Percentiles rank a stretch among this genome's conserved stretches.
Conservation (phyloP, 2,329 filamentous ascomycete genomes). For the Trichoderma sp. region DNA sequence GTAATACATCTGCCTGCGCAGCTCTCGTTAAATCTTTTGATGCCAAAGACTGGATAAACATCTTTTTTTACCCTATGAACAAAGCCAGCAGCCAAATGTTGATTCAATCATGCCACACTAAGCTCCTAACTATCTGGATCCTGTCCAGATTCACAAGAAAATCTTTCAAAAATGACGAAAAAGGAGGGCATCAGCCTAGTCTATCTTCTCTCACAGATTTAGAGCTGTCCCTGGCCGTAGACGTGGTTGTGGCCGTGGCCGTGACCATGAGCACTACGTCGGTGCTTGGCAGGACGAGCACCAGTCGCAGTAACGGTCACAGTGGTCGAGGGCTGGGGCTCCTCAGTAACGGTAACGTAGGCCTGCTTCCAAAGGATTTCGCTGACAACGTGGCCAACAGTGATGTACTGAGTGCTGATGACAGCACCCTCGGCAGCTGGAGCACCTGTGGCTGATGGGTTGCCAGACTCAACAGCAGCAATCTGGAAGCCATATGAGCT, state of each 20-base stretch:
- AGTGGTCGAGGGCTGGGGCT: conserved; percentile 42
- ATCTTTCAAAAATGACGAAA: conserved; percentile 21
- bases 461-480: not conserved
- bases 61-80: conserved; percentile 34
- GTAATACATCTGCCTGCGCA: conserved; percentile 30
- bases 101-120: conserved; percentile 34
- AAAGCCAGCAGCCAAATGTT: conserved; percentile 36
- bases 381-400: conserved; percentile 48
- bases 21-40: conserved; percentile 34
- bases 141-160: conserved; percentile 35
- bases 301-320: conserved; percentile 36
- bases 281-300: conserved; percentile 24
- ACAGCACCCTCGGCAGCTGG: conserved; percentile 26
- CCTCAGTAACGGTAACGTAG: conserved; percentile 50
- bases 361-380: conserved; percentile 59
- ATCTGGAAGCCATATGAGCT: conserved; percentile 6
- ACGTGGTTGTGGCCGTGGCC: conserved; percentile 34
- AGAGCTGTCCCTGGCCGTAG: conserved; percentile 37
- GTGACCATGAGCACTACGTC: conserved; percentile 42
- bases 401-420: conserved; percentile 54
- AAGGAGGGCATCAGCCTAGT: conserved; percentile 5
- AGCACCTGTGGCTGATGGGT: conserved; percentile 10
- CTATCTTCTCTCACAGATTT: conserved; percentile 21
- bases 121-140: conserved; percentile 33
- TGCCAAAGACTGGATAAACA: conserved; percentile 34